Evolutionary conservation across 495 filamentous ascomycete genomes (phyloP), one percentile per base, ranked within the genome.

Genomic region (Talaromyces liani): DNA sequence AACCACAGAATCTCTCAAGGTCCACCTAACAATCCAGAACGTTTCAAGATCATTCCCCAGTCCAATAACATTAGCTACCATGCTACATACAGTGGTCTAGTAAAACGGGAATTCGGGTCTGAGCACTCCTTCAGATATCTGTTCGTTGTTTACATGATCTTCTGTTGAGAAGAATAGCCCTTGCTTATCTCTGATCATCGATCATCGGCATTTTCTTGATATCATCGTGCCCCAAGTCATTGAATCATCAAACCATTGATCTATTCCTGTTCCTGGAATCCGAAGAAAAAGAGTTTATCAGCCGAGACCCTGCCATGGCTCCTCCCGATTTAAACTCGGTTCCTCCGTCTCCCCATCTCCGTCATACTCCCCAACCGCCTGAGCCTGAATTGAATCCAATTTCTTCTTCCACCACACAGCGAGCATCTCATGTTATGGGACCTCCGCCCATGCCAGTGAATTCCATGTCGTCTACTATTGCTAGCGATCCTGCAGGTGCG

Each of bases 281-380:
- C 12, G 4, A 29, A 58, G 18, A 22, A 58, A 20, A 58, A 25
- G 31, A 57, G 16, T 18, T 58, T 22, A 31, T 58, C 56, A 58
- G 18, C 56, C 56, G n/a, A 16, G n/a, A 16, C 14, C n/a, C 56
- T 22, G n/a, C 56, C 55, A 85, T 86, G 84, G 74, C 83, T 72
- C 81, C 88, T 31, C 81, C 88, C 25, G 87, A 89, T 63, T 74
- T 87, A 61, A 89, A 84, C 67, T 80, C 84, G 2, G 75, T 84
- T 31, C 79, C 87, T 57, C 73, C 82, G 5, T 86, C 84, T 31
- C 80, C 83, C 25, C 79, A 79, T 63, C 68, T 71, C 14, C 78
- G 69, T 47, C 72, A 73, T 64, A 72, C 62, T 79, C 81, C 70
- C 77, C 82, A 68, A 78, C 87, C 78, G 75, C 82, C 77, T 69